phyloP scores from a whole-genome alignment of 1,139 yeast genomes.

The Kazachstania sp. region DNA sequence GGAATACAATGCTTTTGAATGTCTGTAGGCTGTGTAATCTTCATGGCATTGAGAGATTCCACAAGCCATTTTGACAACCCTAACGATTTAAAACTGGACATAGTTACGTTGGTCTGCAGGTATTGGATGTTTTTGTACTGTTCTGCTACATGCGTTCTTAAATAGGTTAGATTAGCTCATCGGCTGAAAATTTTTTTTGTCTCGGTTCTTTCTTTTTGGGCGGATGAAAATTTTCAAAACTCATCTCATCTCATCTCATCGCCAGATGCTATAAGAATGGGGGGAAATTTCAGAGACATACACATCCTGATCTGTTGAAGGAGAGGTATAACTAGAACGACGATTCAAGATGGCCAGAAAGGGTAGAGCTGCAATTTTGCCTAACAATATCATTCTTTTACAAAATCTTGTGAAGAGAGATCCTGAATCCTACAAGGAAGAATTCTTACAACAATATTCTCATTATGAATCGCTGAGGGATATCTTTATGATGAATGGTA shows the following conservation, averaged over 20 bases:
- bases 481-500: constrained; percentile 48
- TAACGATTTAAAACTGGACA: constrained; percentile 24
- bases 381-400: constrained; percentile 79
- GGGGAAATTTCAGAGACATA: no score
- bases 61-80: constrained; percentile 84
- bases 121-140: not conserved
- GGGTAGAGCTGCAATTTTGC: constrained; percentile 86
- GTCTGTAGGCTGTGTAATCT: constrained; percentile 71
- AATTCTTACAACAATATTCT: constrained; percentile 81
- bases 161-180: not conserved
- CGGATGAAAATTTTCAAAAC: constrained; percentile 5
- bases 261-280: no score
- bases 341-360: constrained; percentile 56
- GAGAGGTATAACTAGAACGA: not conserved
- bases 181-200: no score
- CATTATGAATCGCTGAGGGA: constrained; percentile 89
- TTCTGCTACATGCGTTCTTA: not conserved
- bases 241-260: constrained; percentile 25
- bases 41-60: constrained; percentile 75
- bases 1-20: constrained; percentile 90
- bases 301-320: no score
- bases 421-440: constrained; percentile 89
- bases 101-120: not conserved
- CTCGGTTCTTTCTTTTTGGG: no score
- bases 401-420: constrained; percentile 91